Base-by-base conservation (phyloP, 1,284 basidiomycete species). In the Apiotrichum sp. region DNA sequence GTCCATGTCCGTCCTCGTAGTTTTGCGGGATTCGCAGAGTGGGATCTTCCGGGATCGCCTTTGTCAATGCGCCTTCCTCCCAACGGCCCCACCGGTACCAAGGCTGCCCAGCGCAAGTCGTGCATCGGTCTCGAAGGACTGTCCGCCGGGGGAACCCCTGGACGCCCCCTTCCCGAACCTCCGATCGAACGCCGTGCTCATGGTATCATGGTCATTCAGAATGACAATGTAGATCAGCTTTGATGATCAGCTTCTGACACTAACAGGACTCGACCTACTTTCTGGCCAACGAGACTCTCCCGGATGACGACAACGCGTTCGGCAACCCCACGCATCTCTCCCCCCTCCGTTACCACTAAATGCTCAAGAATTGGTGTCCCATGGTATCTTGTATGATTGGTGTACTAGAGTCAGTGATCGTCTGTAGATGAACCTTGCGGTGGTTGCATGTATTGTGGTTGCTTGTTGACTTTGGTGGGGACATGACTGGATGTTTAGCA, bases 201-300 rank as follows among this genome's bases (percentile, higher is more conserved):
- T 22, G 34, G 46, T 5, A 57, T 47, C 35, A 31, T 57, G 1
- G n/a, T 53, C 14, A 32, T 57, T 38, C 35, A 53, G 35, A 32
- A 46, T 33, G 41, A 32, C 10, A 46, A 52, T 29, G 55, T 57
- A 36, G 32, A 42, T 53, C 13, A 5, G 39, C 11, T 29, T 41
- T 33, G 22, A 10, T 22, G 1, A 14, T 11, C 50, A 46, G 36
- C 35, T 16, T 10, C 29, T 42, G 36, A 38, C 36, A 38, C 36
- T 13, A 29, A 29, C 36, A 52, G 56, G 56, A 52, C 6, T 49
- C 56, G 13, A 57, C 50, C n/a, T 57, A 57, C 52, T 57, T 40
- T 43, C 40, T 57, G 5, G 47, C 56, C 33, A 53, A 53, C 44
- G 56, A 57, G 6, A 42, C 35, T n/a, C 3, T 36, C 34, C 5